A percentile compares a stretch with the other conserved stretches of the same genome.
These are phyloP conservation scores for Paraphoma sp. DNA, from an alignment of 2,329 filamentous ascomycete species.

Conservation along the genomic window DNA sequence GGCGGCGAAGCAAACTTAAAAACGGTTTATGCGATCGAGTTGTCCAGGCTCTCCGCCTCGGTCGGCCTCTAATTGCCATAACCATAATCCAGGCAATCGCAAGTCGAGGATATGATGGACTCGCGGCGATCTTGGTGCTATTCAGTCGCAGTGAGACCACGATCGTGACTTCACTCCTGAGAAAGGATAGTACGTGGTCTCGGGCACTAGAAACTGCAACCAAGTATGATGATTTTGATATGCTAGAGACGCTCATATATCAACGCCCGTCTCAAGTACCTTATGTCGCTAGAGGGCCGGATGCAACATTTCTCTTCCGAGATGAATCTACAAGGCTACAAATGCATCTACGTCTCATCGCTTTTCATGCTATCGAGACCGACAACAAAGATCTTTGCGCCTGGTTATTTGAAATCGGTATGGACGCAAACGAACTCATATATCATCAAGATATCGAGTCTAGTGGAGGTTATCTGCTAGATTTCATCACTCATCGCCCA, in stretches of 20 bases:
- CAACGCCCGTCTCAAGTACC: neutral
- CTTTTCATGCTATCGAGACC: neutral
- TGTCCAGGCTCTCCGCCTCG: neutral
- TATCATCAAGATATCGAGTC: neutral
- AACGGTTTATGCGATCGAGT: neutral
- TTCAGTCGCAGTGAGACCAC: neutral
- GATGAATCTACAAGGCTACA: neutral
- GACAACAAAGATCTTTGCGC: neutral
- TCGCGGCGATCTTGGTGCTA: neutral
- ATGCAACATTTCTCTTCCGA: too few species aligned
- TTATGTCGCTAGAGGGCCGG: neutral
- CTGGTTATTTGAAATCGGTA: neutral
- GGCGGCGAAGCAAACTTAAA: neutral
- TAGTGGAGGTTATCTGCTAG: neutral
- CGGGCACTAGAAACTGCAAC: neutral
- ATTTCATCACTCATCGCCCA: too few species aligned
- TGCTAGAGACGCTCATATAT: neutral
- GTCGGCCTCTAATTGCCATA: neutral
- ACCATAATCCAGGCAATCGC: neutral
- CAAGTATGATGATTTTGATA: neutral
- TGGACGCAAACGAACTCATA: neutral
- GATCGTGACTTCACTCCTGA: neutral
- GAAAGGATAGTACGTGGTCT: neutral
- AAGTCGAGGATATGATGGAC: neutral
- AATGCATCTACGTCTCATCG: neutral